phyloP scores from a whole-genome alignment of 495 filamentous ascomycete species.

The Neurospora tetrasperma region DNA sequence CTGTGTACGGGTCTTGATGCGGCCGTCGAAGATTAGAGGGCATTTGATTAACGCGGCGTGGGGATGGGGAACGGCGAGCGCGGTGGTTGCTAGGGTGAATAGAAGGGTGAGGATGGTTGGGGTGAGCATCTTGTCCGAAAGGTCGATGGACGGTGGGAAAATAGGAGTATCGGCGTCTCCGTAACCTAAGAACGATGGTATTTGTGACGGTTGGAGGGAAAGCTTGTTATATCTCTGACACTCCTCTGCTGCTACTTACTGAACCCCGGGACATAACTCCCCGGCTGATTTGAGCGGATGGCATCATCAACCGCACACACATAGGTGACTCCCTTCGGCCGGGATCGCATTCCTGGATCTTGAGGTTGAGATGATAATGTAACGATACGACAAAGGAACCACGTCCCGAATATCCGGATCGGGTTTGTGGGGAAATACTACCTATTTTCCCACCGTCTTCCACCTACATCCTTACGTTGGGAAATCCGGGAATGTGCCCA shows the following conservation, averaged over 20 bases:
- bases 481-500: neutral
- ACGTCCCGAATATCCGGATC: neutral
- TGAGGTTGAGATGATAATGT: neutral
- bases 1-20: slow-evolving; percentile 19
- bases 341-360: neutral
- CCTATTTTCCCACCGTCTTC: neutral
- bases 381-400: neutral
- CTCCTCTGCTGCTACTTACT: neutral
- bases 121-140: neutral
- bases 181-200: no score
- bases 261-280: neutral
- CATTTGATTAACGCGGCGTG: slow-evolving; percentile 22
- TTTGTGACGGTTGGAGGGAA: no score
- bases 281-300: neutral
- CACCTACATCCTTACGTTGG: neutral
- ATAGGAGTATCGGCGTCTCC: no score
- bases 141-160: no score
- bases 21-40: slow-evolving; percentile 37
- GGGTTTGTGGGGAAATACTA: neutral
- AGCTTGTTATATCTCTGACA: neutral
- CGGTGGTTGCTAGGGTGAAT: slow-evolving; percentile 3
- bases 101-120: neutral
- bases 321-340: neutral
- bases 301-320: neutral
- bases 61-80: neutral